Conservation (phyloP, 441 rosid species). For the Croton laevigatus region DNA sequence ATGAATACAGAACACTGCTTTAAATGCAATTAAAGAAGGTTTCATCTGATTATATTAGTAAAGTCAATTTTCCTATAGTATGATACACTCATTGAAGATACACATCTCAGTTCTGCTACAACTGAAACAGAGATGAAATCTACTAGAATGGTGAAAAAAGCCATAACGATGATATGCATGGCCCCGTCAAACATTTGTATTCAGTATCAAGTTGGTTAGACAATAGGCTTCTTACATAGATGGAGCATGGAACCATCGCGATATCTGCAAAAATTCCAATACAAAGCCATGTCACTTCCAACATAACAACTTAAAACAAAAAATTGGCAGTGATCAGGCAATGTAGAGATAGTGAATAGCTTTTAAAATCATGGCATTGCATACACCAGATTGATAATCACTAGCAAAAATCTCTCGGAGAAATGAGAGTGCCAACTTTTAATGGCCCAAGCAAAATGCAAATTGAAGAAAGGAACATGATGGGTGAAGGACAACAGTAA, state of each 20-base stretch:
- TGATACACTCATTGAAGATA: background rate
- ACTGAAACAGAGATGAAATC: background rate
- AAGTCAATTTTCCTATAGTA: background rate
- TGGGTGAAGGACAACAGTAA: background rate
- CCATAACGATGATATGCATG: background rate
- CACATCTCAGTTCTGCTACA: background rate
- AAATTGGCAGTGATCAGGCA: background rate
- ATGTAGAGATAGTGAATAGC: too few species aligned
- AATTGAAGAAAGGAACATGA: background rate
- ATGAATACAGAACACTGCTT: too few species aligned
- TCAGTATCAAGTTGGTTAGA: background rate
- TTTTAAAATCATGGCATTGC: background rate
- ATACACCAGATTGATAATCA: background rate
- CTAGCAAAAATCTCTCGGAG: background rate
- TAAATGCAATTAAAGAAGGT: too few species aligned
- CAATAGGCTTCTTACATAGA: background rate
- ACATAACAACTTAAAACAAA: background rate
- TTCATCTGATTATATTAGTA: too few species aligned
- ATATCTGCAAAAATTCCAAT: conserved; percentile 14
- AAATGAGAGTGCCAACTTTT: background rate
- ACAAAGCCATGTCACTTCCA: background rate
- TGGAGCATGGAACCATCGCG: background rate
- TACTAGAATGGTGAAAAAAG: background rate
- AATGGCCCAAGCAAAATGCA: background rate
- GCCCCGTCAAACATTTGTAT: background rate